A percentile compares a stretch with the other conserved stretches of the same genome.
Conservation (phyloP, 495 filamentous ascomycete species). For the Penicillium cataractarum region DNA sequence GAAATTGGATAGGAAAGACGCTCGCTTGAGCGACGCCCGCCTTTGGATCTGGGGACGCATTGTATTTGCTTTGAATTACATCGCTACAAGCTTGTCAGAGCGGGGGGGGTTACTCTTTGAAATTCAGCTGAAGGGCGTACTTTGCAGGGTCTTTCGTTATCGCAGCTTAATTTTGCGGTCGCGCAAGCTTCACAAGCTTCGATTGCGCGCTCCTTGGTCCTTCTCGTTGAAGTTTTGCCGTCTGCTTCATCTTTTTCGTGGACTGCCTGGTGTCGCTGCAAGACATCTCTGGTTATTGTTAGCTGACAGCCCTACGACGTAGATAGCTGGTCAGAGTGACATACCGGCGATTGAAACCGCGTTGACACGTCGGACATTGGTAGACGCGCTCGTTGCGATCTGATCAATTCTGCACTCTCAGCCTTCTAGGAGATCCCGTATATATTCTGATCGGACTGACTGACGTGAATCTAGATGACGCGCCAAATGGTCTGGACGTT, state of each 20-base stretch:
- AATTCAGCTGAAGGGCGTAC: slow-evolving; percentile 2
- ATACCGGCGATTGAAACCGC: slow-evolving; percentile 31
- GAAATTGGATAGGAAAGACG: slow-evolving; percentile 3
- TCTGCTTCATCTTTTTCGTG: slow-evolving; percentile 22
- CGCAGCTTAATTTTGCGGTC: slow-evolving; percentile 30
- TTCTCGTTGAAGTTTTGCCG: slow-evolving; percentile 12
- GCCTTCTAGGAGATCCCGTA: background rate
- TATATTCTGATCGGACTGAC: background rate
- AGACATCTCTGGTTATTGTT: slow-evolving; percentile 20
- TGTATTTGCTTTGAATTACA: slow-evolving; percentile 20
- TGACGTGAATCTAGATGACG: slow-evolving; percentile 36
- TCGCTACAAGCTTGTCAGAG: slow-evolving; percentile 11
- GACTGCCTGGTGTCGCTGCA: slow-evolving; percentile 32
- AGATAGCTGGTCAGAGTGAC: background rate
- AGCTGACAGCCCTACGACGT: background rate
- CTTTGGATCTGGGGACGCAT: slow-evolving; percentile 12
- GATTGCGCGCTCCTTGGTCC: slow-evolving; percentile 21
- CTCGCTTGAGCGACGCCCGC: background rate
- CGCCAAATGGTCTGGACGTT: slow-evolving; percentile 33
- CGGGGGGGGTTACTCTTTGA: background rate
- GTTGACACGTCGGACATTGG: slow-evolving; percentile 27
- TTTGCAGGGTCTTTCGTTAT: slow-evolving; percentile 30
- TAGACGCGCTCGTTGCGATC: slow-evolving; percentile 29
- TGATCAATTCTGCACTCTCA: slow-evolving; percentile 2
- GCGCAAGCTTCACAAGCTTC: slow-evolving; percentile 33